Base-by-base conservation (phyloP, 495 filamentous ascomycete genomes). In the Aspergillus panamensis region DNA sequence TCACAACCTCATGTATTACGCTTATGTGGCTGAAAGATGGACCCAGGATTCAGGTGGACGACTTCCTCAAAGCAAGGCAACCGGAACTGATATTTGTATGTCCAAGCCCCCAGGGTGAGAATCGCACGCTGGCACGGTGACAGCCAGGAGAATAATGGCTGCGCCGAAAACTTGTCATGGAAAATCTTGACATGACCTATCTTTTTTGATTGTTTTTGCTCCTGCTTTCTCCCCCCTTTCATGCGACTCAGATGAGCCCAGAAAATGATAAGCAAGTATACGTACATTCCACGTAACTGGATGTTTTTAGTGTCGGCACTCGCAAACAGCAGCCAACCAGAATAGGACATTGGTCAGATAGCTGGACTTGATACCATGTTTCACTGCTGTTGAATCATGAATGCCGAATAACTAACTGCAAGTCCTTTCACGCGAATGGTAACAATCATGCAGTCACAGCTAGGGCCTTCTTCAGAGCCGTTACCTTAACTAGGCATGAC, bases 141-240 rank as follows among this genome's bases (percentile, higher is more conserved):
- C 53, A 48, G 30, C 30, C 32, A 30, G 32, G 43, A 19, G 31
- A 55, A 55, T 57, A 57, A 48, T 33, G 19, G 16, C 43, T 43
- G 40, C 17, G 19, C 31, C 50, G 43, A 57, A 50, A 19, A 45
- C 42, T 45, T 45, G 42, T 20, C 42, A 45, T 45, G n/a, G 17
- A n/a, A 45, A n/a, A 48, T 59, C 48, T 53, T 47, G 31, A 39
- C 53, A 48, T 50, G 54, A 57, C 47, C 47, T 51, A 29, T 55
- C 45, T 45, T 55, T 51, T 50, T 31, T 32, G n/a, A n/a, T n/a
- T n/a, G n/a, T 50, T 60, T 40, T 50, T 20, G 16, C 17, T 16
- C 42, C 14, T 12, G 6, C 42, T 45, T 45, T 3, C n/a, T n/a
- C n/a, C n/a, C n/a, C n/a, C n/a, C n/a, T n/a, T n/a, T n/a, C n/a